These are phyloP conservation scores for Cochlearia excelsa DNA, from an alignment of 345 rosid genomes.

Conservation along the genomic window DNA sequence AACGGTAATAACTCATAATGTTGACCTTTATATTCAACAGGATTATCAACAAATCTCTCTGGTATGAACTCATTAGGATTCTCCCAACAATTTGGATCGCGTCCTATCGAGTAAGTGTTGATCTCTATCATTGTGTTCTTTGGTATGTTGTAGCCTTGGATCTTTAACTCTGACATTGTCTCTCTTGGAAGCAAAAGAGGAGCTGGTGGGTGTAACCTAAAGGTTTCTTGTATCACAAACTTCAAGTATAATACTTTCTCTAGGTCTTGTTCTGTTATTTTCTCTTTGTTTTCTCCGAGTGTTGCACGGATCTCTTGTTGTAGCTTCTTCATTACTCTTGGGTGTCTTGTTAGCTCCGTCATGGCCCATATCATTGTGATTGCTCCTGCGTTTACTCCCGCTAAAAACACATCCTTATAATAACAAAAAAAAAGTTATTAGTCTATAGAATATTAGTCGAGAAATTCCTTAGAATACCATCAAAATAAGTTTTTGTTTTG, in stretches of 20 bases:
- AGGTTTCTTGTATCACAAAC: constrained; percentile 43
- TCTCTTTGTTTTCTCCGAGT: constrained; percentile 28
- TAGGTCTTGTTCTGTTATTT: constrained; percentile 39
- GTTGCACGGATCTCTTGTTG: constrained; percentile 17
- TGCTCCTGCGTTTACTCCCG: too few species aligned
- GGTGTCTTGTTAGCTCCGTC: constrained; percentile 50
- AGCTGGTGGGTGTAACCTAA: constrained; percentile 40
- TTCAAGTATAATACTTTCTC: constrained; percentile 43
- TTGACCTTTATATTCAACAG: constrained; percentile 44
- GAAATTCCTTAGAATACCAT: too few species aligned
- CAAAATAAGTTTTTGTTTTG: too few species aligned
- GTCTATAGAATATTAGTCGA: too few species aligned
- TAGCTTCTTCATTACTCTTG: constrained; percentile 11
- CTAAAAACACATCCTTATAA: constrained; percentile 42
- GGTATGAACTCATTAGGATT: constrained; percentile 43
- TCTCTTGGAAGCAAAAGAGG: constrained; percentile 51
- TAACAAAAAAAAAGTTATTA: neutral
- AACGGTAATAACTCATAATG: constrained; percentile 55
- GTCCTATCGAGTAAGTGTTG: constrained; percentile 31
- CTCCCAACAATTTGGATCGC: constrained; percentile 42
- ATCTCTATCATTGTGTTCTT: neutral
- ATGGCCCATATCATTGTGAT: constrained; percentile 44
- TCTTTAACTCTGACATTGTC: constrained; percentile 37
- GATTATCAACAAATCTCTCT: constrained; percentile 41
- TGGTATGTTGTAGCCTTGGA: constrained; percentile 23